These are phyloP conservation scores for Beauveria sp. DNA, from an alignment of 2,329 filamentous ascomycete genomes.

Conservation along the genomic window DNA sequence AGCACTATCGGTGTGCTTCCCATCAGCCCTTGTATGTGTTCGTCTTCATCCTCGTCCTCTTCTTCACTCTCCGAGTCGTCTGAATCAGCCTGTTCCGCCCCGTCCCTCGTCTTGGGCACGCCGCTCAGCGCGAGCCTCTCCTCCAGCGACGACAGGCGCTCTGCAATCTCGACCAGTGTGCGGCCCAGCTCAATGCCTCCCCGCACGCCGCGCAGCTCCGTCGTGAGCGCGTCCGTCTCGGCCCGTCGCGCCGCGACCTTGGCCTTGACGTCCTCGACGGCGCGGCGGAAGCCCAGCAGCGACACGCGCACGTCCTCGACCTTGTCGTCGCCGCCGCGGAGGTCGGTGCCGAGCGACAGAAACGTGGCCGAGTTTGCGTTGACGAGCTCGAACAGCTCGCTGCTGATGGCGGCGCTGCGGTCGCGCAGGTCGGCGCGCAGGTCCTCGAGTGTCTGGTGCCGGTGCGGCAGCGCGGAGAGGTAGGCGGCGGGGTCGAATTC, in stretches of 20 bases:
- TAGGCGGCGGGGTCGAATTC: conserved; percentile 76
- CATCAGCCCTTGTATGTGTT: conserved; percentile 27
- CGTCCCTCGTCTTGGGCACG: conserved; percentile 15
- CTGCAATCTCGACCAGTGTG: conserved; percentile 60
- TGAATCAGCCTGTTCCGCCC: conserved; percentile 5
- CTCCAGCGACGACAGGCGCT: conserved; percentile 56
- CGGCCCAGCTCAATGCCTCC: conserved; percentile 53
- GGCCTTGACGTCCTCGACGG: conserved; percentile 65
- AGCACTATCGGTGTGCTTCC: conserved; percentile 42
- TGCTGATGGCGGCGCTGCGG: conserved; percentile 68
- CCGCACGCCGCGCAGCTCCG: conserved; percentile 60
- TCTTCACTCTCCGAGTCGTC: conserved; percentile 21
- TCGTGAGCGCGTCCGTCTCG: conserved; percentile 55
- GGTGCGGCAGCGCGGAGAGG: conserved; percentile 69
- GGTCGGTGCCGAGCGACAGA: conserved; percentile 68
- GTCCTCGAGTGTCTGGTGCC: conserved; percentile 94
- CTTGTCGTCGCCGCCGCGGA: conserved; percentile 83
- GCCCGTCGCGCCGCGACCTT: conserved; percentile 55
- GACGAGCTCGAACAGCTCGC: conserved; percentile 87
- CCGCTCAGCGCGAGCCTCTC: conserved; percentile 49
- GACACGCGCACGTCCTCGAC: conserved; percentile 86
- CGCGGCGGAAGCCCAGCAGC: conserved; percentile 74
- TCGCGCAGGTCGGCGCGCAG: conserved; percentile 78
- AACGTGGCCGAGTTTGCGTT: conserved; percentile 95
- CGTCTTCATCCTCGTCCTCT: conserved; percentile 33